Evolutionary conservation across 2,329 filamentous ascomycete species (phyloP), one percentile per base, ranked within the genome.

Genomic region (Decorospora gaudefroyi): DNA sequence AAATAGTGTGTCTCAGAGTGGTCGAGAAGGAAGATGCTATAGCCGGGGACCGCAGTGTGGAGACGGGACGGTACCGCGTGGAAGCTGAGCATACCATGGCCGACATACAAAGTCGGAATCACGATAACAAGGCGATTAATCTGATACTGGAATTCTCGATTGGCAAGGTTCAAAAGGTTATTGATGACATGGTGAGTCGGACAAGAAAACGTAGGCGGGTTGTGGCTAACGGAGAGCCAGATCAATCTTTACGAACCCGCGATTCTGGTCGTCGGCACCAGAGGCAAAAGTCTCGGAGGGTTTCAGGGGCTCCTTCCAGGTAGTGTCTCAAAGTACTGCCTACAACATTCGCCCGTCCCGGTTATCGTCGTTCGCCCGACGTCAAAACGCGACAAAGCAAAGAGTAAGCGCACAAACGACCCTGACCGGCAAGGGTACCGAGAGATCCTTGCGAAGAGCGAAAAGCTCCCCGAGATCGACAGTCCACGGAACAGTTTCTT

Each of bases 221-320:
- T 13, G 9, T 16, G 4, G 26, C 46, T 60, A 17, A 59, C 36
- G 26, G 15, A 11, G 15, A 10, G 4, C 22, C 61, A 95, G 90
- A 95, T 96, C 56, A 85, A 88, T 61, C 86, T 96, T 49, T 92
- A 96, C 69, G 88, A 95, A 64, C 91, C 91, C 3, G 89, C 88
- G 2, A 91, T 95, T 74, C 80, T 96, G 15, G 86, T 96, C 18
- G 91, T 96, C 11, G 91, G 91, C 29, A 96, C 91, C 1, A 83
- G 87, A 59, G 91, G 91, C 31, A 82, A 90, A 41, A 92, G 87
- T 25, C 78, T 95, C 1, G 89, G 89, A 22, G 90, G 90, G 17
- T 85, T 96, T 44, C 90, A 95, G 66, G 88, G 89, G 33, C 76
- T 96, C 19, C 81, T 96, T 28, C 89, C 88, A 34, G 93, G 90